phyloP scores from a whole-genome alignment of 1,139 yeast genomes.

The Taphrina communis region DNA sequence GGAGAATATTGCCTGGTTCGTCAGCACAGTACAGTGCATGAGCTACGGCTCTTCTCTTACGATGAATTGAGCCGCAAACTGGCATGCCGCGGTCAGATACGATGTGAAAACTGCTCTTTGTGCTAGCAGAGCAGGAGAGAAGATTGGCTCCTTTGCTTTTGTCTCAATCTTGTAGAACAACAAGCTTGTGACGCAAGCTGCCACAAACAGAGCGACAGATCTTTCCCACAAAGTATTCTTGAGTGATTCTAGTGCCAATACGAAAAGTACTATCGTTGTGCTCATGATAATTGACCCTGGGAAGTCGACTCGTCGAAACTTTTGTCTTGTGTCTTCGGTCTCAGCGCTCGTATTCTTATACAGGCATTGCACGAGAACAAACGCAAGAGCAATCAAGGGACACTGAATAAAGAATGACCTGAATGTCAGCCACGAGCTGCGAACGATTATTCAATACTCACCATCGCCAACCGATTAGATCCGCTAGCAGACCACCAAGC shows the following conservation, averaged over 20 bases:
- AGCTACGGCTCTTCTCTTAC: neutral
- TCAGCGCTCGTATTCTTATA: neutral
- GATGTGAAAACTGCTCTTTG: conserved; percentile 13
- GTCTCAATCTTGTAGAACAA: conserved; percentile 3
- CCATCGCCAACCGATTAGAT: conserved; percentile 37
- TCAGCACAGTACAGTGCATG: neutral
- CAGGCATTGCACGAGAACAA: conserved; percentile 4
- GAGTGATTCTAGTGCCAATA: conserved; percentile 15
- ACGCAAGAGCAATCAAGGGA: conserved; percentile 17
- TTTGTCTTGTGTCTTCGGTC: conserved; percentile 1
- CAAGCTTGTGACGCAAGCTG: neutral
- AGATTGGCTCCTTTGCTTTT: conserved; percentile 21
- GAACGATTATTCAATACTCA: neutral
- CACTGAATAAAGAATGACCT: conserved; percentile 29
- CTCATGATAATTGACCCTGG: conserved; percentile 15
- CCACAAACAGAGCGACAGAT: neutral
- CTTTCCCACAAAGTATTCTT: neutral
- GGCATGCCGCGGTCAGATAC: conserved; percentile 6
- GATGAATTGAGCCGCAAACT: conserved; percentile 30
- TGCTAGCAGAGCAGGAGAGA: conserved; percentile 18
- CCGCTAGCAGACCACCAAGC: conserved; percentile 31
- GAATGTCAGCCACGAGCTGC: neutral
- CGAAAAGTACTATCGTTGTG: conserved; percentile 7
- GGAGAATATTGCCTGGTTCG: conserved; percentile 15
- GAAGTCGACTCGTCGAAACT: conserved; percentile 30